Base-by-base conservation (phyloP, 2,329 filamentous ascomycete species). In the Zymoseptoria ardabiliae region DNA sequence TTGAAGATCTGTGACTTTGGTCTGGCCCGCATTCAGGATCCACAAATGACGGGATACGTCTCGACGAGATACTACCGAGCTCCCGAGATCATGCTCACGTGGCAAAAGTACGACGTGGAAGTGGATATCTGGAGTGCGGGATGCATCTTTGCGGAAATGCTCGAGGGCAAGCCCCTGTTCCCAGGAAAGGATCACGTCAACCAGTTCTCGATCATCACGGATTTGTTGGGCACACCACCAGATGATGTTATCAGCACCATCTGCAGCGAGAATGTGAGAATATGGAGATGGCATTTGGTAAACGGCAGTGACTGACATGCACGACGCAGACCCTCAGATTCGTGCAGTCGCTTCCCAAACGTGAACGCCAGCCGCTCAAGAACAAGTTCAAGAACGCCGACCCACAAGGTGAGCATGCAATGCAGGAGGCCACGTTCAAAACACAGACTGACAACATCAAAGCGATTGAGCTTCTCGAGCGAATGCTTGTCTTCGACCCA, bases 1-100 rank as follows among this genome's bases (percentile, higher is more conserved):
- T 79, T 99, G 70, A 99, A 99, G 81, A 99, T 99, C 76, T 99
- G 94, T 82, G 94, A 99, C 75, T 99, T 99, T 71, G 94, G 94
- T 66, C 82, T 99, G 61, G 94, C 94, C 57, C 90, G 94, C 76
- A 96, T 99, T 70, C 94, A 99, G 75, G 94, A 99, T 73, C 94
- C 94, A 41, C 94, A 99, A 78, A 99, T 99, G 94, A 99, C 94
- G 50, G 94, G 94, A 68, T 99, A 99, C 73, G 94, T 99, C 62
- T 97, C 94, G 53, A 99, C 94, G 63, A 84, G 94, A 81, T 99
- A 99, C 82, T 99, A 99, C 82, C 87, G 94, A 71, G 94, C 94
- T 8, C 94, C 94, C 19, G 94, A 99, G 77, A 99, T 99, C 74
- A 99, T 99, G 94, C 91, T 99, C 73, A 97, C 94, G 65, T 99